Evolutionary conservation across 1,284 basidiomycete species (phyloP), one percentile per base, ranked within the genome.

Genomic region (Cryptococcus amylolentus): DNA sequence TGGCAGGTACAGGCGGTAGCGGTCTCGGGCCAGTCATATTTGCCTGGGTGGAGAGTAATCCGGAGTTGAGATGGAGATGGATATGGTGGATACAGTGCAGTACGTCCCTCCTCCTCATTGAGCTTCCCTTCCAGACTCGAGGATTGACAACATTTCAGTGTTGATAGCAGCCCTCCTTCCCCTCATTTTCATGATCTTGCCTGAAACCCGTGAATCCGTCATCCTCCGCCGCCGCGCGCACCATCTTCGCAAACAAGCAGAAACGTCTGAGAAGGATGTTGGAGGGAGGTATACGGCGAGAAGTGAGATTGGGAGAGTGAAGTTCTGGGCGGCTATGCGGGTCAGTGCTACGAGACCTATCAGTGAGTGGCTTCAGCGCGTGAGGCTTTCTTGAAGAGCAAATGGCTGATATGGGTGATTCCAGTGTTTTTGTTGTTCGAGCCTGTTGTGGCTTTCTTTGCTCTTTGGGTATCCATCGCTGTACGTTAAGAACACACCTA

Each of bases 41-140:
- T 4, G 86, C 85, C 4, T 89, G 84, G 83, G 83, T 88, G 7
- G 86, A 87, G 65, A 81, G 84, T 65, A 83, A 86, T 56, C 71
- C 77, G 0, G 76, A 76, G 8, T 69, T 90, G 37, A 79, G 80
- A 53, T 91, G 89, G 88, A 80, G 86, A 39, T 90, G 88, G 88
- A 88, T 90, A 13, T 84, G 89, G 72, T 89, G 88, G 87, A 81
- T 89, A 31, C 83, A 86, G 61, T 79, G 85, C 69, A 88, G 85
- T 66, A 45, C 53, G 68, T 67, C 6, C 16, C n/a, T 23, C 16
- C n/a, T 23, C 35, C 9, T 18, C 27, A 8, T 43, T 43, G 23
- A 23, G 23, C 23, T 23, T 23, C 23, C 23, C 3, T 23, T 23
- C 23, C 23, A 23, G 23, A 23, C 23, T 23, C 23, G 23, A 23